phyloP scores from a whole-genome alignment of 257 asterid genomes.

The Rhazya stricta region DNA sequence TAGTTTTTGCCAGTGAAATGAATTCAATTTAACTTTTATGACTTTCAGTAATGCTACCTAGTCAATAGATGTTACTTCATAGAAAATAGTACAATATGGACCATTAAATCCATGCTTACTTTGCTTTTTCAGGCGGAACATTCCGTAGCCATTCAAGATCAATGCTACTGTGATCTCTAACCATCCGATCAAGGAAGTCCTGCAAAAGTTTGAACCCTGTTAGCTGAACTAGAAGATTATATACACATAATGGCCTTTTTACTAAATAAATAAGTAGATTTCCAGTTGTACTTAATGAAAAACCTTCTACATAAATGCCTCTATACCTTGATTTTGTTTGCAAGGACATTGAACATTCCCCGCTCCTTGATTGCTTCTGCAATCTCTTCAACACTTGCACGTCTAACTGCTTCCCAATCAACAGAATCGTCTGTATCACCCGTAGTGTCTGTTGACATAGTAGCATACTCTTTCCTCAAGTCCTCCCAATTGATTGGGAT shows the following conservation, averaged over 20 bases:
- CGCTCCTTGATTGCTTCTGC: slow-evolving; percentile 18
- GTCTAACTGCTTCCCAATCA: slow-evolving; percentile 27
- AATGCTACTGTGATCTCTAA: slow-evolving; percentile 17
- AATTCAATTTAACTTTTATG: not conserved
- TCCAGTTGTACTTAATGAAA: not conserved
- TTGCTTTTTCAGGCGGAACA: slow-evolving; percentile 17
- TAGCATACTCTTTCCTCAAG: slow-evolving; percentile 16
- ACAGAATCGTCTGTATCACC: slow-evolving; percentile 12
- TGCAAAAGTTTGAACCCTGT: not conserved
- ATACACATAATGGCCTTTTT: not conserved
- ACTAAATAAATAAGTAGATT: not conserved
- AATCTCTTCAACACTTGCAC: slow-evolving; percentile 18
- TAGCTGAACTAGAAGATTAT: not conserved
- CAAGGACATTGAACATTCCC: slow-evolving; percentile 27
- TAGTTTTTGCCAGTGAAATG: not conserved
- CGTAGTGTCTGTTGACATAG: slow-evolving; percentile 6
- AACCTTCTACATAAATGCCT: not conserved
- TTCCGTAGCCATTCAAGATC: slow-evolving; percentile 23
- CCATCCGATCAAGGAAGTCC: slow-evolving; percentile 18
- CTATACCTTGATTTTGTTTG: slow-evolving; percentile 26
- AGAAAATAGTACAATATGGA: too few species aligned
- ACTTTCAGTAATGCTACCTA: not conserved
- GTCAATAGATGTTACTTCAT: not conserved
- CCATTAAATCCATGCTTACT: slow-evolving; percentile 11
- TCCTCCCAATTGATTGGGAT: slow-evolving; percentile 17